Percentiles rank a stretch among this genome's conserved stretches.
phyloP scores from a whole-genome alignment of 2,329 filamentous ascomycete genomes.

The Fusarium sp. region DNA sequence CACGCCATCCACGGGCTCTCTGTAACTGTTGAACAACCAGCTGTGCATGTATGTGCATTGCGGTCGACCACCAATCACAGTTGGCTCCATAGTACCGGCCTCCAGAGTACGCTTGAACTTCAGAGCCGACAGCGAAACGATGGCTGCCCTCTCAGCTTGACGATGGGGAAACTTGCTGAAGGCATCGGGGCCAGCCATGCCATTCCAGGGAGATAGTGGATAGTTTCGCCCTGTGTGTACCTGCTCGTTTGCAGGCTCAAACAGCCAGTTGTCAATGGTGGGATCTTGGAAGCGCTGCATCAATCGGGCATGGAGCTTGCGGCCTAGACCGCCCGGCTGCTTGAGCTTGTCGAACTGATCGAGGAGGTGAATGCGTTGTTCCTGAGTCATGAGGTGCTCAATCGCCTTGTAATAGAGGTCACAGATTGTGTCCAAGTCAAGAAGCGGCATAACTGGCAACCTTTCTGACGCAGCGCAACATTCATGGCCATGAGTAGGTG shows the following conservation, averaged over 20 bases:
- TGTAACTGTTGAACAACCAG: constrained; percentile 27
- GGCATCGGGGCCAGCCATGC: constrained; percentile 29
- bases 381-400: constrained; percentile 21
- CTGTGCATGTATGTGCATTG: constrained; percentile 29
- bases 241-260: constrained; percentile 23
- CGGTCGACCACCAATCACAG: constrained; percentile 18
- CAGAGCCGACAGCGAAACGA: constrained; percentile 32
- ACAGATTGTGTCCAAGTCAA: constrained; percentile 23
- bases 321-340: constrained; percentile 15
- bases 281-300: constrained; percentile 23
- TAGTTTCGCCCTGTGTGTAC: constrained; percentile 30
- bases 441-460: constrained; percentile 22
- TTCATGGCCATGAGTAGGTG: constrained; percentile 22
- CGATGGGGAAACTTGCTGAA: constrained; percentile 26
- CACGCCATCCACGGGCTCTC: constrained; percentile 17
- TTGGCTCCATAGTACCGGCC: constrained; percentile 25
- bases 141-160: constrained; percentile 30
- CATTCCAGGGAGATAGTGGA: constrained; percentile 29
- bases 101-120: constrained; percentile 31
- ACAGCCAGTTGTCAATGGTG: constrained; percentile 29
- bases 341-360: constrained; percentile 22
- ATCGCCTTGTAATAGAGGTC: constrained; percentile 28
- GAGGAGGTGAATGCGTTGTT: constrained; percentile 20
- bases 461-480: constrained; percentile 26
- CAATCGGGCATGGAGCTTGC: constrained; percentile 21